phyloP scores from a whole-genome alignment of 129 eudicot species.

The Artemisia argyi region DNA sequence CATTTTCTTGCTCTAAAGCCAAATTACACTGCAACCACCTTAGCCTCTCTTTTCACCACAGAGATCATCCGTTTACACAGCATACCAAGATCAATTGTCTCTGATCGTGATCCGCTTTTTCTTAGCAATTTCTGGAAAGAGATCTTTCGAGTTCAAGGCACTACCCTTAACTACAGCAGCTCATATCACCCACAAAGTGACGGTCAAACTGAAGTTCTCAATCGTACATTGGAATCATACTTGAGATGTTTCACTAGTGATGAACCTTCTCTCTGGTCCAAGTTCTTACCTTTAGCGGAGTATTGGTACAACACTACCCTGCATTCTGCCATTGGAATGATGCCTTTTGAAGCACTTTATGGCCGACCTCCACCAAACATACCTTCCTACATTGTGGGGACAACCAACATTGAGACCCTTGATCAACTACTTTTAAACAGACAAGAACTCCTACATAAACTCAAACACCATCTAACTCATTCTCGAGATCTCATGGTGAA shows the following conservation, averaged over 20 bases:
- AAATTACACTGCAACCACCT: not conserved
- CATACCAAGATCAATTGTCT: not conserved
- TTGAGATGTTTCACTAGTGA: not conserved
- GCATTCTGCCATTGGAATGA: too few relatives aligned
- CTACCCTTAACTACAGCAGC: not conserved
- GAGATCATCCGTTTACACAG: not conserved
- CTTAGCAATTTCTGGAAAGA: not conserved
- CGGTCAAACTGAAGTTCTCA: not conserved
- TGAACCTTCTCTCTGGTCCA: not conserved
- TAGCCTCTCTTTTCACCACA: not conserved
- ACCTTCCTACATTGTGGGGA: too few relatives aligned
- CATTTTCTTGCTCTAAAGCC: not conserved
- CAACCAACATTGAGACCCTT: too few relatives aligned
- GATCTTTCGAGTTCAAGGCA: not conserved
- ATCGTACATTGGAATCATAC: not conserved
- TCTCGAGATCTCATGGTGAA: not conserved
- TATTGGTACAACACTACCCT: not conserved
- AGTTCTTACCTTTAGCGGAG: not conserved
- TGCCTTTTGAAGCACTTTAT: too few relatives aligned
- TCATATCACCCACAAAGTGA: not conserved
- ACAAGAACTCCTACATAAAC: too few relatives aligned
- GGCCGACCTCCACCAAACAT: too few relatives aligned
- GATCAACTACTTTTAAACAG: too few relatives aligned
- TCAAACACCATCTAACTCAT: not conserved
- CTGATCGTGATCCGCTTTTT: not conserved